Percentiles rank a stretch among this genome's conserved stretches.
phyloP scores from a whole-genome alignment of 768 basidiomycete species.

The Dioszegia hungarica region DNA sequence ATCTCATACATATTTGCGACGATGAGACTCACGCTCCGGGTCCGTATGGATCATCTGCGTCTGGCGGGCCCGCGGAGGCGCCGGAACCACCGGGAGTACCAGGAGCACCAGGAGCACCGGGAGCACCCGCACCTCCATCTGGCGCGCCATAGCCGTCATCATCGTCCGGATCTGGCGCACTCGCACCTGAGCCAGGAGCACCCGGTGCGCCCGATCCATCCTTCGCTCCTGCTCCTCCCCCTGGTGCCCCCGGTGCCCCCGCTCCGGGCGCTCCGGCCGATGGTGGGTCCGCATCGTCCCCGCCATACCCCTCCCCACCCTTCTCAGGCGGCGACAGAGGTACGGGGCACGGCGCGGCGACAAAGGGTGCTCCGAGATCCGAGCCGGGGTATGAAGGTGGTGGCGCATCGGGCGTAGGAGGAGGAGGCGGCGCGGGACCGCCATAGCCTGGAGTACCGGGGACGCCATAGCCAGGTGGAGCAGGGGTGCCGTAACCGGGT shows the following conservation, averaged over 20 bases:
- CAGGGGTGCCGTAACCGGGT: not conserved
- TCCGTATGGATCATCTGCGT: not conserved
- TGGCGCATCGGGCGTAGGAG: not conserved
- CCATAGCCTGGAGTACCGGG: not conserved
- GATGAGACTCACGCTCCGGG: not conserved
- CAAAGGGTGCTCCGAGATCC: not conserved
- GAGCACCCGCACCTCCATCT: not conserved
- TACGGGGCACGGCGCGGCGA: not conserved
- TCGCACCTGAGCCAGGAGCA: too few relatives aligned
- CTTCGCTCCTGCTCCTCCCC: not conserved
- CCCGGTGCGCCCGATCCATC: too few relatives aligned
- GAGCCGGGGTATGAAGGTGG: not conserved
- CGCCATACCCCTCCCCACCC: constrained; percentile 1
- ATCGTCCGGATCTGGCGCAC: too few relatives aligned
- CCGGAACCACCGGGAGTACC: not conserved
- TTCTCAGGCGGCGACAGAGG: not conserved
- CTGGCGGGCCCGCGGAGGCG: not conserved
- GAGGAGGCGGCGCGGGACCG: not conserved
- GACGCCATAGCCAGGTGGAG: too few relatives aligned
- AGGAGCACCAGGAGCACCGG: not conserved
- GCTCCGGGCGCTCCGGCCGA: not conserved
- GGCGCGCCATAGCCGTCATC: not conserved
- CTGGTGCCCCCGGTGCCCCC: not conserved
- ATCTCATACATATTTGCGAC: not conserved
- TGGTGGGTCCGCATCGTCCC: not conserved